phyloP scores from a whole-genome alignment of 805 yeast species.

The Yamadazyma nakazawae region DNA sequence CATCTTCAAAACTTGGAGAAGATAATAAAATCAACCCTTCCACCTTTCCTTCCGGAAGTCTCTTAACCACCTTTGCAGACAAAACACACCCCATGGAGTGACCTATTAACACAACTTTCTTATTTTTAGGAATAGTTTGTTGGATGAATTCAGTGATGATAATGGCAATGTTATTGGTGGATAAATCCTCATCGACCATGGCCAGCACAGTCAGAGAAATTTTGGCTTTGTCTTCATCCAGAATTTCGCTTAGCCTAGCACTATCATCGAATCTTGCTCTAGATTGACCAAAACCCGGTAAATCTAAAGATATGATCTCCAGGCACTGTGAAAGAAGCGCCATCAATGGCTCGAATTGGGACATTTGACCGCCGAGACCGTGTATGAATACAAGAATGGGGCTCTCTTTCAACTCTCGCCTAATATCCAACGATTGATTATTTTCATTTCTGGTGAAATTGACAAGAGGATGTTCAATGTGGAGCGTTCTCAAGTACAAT shows the following conservation, averaged over 20 bases:
- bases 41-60: slow-evolving; percentile 34
- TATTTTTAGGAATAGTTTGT: slow-evolving; percentile 36
- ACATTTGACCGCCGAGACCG: slow-evolving; percentile 87
- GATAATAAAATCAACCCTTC: slow-evolving; percentile 49
- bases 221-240: slow-evolving; percentile 28
- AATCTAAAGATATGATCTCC: slow-evolving; percentile 67
- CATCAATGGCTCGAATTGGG: slow-evolving; percentile 77
- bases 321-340: slow-evolving; percentile 59
- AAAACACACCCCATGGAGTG: slow-evolving; percentile 75
- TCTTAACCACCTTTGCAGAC: slow-evolving; percentile 42
- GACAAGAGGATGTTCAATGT: slow-evolving; percentile 50
- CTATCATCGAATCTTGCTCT: slow-evolving; percentile 16
- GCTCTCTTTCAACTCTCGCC: slow-evolving; percentile 39
- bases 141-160: slow-evolving; percentile 36
- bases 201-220: slow-evolving; percentile 26
- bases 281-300: slow-evolving; percentile 84
- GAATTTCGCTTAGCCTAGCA: slow-evolving; percentile 20
- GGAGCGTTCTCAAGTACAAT: slow-evolving; percentile 40
- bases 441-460: slow-evolving; percentile 26
- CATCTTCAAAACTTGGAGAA: slow-evolving; percentile 42
- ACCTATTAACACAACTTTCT: slow-evolving; percentile 52
- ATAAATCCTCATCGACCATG: slow-evolving; percentile 41
- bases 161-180: slow-evolving; percentile 39
- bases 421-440: slow-evolving; percentile 20
- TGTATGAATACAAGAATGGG: slow-evolving; percentile 72